Conservation (phyloP, 169 alveolate genomes). For the Plasmodium reichenowi region DNA sequence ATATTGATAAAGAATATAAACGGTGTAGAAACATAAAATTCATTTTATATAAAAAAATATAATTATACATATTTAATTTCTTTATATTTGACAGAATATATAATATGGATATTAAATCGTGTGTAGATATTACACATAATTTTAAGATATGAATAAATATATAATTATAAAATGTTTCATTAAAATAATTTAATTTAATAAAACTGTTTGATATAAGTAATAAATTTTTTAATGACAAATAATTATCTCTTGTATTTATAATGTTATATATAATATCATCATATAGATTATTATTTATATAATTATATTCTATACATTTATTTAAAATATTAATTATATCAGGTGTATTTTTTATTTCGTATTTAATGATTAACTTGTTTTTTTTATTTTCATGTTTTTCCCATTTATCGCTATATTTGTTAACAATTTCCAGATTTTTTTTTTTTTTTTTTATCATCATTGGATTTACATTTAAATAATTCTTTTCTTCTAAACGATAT, state of each 20-base stretch:
- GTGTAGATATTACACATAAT: neutral
- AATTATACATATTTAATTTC: slow-evolving; percentile 3
- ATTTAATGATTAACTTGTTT: slow-evolving; percentile 20
- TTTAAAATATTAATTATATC: slow-evolving; percentile 10
- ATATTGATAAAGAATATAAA: slow-evolving; percentile 29
- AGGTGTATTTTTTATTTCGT: slow-evolving; percentile 11
- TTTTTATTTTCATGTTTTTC: slow-evolving; percentile 32
- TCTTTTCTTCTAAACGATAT: too few relatives aligned
- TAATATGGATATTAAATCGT: slow-evolving; percentile 16
- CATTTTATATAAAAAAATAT: slow-evolving; percentile 18
- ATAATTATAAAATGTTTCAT: slow-evolving; percentile 17
- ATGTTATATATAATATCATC: slow-evolving; percentile 6
- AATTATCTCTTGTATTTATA: neutral
- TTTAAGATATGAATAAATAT: neutral
- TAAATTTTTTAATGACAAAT: slow-evolving; percentile 10
- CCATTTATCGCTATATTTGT: slow-evolving; percentile 7
- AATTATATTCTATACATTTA: slow-evolving; percentile 48
- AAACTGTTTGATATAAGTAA: slow-evolving; percentile 7
- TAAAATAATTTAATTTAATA: slow-evolving; percentile 33
- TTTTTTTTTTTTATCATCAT: neutral
- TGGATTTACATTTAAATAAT: too few relatives aligned
- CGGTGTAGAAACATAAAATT: slow-evolving; percentile 47
- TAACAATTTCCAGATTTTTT: neutral
- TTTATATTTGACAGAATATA: slow-evolving; percentile 7
- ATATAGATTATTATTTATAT: slow-evolving; percentile 4